Evolutionary conservation across 495 filamentous ascomycete species (phyloP), one percentile per base, ranked within the genome.

Genomic region (Annulohypoxylon moriforme): DNA sequence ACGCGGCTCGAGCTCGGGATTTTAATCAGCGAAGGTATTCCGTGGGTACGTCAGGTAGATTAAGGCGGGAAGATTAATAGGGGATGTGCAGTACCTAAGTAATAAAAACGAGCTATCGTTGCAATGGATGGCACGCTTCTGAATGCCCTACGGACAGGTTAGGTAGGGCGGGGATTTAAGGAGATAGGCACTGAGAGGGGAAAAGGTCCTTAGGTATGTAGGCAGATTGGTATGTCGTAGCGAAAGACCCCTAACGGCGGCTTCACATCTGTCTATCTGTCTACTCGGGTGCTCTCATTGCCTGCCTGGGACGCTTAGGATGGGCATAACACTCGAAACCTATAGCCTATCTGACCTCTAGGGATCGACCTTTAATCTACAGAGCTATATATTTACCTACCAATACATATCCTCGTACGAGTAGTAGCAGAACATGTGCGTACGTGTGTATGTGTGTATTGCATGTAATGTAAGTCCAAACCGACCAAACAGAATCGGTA

Each of bases 1-100:
- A 49, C 52, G 60, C 44, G 60, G 60, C 67, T 69, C 57, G 66
- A 34, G 22, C 27, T 69, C 66, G 66, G 66, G 58, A 42, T 29
- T 63, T 63, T 31, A 18, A 56, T 38, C 44, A 20, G 65, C 65
- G 58, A 31, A n/a, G 22, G 27, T 14, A 8, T 29, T 16, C 1
- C 9, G 14, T 53, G 11, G 11, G 8, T 53, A 16, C 13, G 55
- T 20, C 10, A 38, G 6, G 31, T 34, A 53, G 2, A 25, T 31
- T 31, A 55, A 5, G 36, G 47, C 24, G 47, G 47, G 47, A n/a
- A 42, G 16, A 29, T 40, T 38, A 13, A 20, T 38, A 42, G 16
- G 55, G 55, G 18, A 55, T 6, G 50, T 34, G 4, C 13, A 27
- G 24, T 53, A n/a, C n/a, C n/a, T n/a, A 53, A 5, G 25, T 53